Base-by-base conservation (phyloP, 805 yeast genomes). In the Pichia thaimueangensis region DNA sequence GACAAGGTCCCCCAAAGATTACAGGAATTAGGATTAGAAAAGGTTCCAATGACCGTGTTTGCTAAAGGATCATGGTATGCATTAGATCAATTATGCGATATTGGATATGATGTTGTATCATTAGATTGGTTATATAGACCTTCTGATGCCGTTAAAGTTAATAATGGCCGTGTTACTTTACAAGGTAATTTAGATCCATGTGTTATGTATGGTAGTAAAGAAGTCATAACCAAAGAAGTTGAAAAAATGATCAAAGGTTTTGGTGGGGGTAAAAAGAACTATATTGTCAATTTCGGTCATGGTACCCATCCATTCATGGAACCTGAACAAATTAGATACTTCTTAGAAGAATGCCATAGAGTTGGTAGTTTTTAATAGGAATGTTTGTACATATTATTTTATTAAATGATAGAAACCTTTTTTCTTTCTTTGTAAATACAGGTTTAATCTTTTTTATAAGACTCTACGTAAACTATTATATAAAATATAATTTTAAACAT, bases 11-110 rank as follows among this genome's bases (percentile, higher is more conserved):
- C 91, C 17, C 45, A 56, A 10, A 78, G 93, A 56, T 71, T 93
- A 55, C 55, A 63, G 41, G 91, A 86, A 62, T 66, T 86, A 39
- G 95, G 91, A 3, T 60, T 84, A 45, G 94, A 86, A 48, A 62
- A 67, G 40, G 80, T 93, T 19, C 98, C 98, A 25, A 66, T 93
- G 56, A 85, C 95, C 1, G 80, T 89, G 8, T 93, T 93, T 57
- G 88, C 97, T 23, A 93, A 89, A 67, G 96, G 96, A 33, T 93
- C 98, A 0, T 91, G 97, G 97, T 91, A 87, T 55, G 96, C 97
- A 5, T 69, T 93, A 39, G 89, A 91, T 52, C 83, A 81, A 42
- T 70, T 93, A 46, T 83, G 95, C 57, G 79, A 77, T 36, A 67
- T 85, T 6, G 93, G 89, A 11, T 93, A 86, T 64, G 80, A 88